Percentiles rank a stretch among this genome's conserved stretches.
These are phyloP conservation scores for Clavispora asparagi DNA, from an alignment of 805 yeast species.

Conservation along the genomic window DNA sequence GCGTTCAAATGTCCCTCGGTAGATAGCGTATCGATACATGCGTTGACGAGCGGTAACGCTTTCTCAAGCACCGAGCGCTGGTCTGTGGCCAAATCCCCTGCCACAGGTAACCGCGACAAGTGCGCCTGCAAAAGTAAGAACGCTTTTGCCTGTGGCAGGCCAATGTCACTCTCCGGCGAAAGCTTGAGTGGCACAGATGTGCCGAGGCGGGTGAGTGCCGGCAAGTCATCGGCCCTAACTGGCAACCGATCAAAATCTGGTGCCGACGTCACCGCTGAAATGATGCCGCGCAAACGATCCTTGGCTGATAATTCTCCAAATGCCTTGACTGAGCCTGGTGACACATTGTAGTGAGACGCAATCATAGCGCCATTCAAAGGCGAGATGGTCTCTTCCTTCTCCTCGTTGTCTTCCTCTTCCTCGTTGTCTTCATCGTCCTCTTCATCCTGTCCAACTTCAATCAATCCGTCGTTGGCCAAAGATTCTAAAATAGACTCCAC, in stretches of 20 bases:
- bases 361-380: conserved; percentile 73
- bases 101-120: conserved; percentile 58
- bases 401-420: conserved; percentile 35
- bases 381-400: conserved; percentile 35
- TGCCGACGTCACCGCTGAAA: conserved; percentile 64
- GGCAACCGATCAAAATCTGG: conserved; percentile 66
- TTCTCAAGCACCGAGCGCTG: conserved; percentile 46
- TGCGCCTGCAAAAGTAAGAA: conserved; percentile 78
- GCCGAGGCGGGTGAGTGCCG: conserved; percentile 45
- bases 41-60: conserved; percentile 50
- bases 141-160: conserved; percentile 61
- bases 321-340: conserved; percentile 62
- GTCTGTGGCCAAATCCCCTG: conserved; percentile 59
- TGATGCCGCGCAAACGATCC: conserved; percentile 54
- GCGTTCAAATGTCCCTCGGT: conserved; percentile 79
- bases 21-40: conserved; percentile 70
- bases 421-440: conserved; percentile 18
- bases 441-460: conserved; percentile 48
- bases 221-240: conserved; percentile 57
- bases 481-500: conserved; percentile 70
- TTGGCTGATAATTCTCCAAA: conserved; percentile 49
- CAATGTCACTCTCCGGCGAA: conserved; percentile 26
- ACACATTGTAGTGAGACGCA: conserved; percentile 65
- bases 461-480: conserved; percentile 51
- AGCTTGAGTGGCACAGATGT: conserved; percentile 60